Evolutionary conservation across 306 rosid genomes (phyloP), one percentile per base, ranked within the genome.

Genomic region (Begonia masoniana): DNA sequence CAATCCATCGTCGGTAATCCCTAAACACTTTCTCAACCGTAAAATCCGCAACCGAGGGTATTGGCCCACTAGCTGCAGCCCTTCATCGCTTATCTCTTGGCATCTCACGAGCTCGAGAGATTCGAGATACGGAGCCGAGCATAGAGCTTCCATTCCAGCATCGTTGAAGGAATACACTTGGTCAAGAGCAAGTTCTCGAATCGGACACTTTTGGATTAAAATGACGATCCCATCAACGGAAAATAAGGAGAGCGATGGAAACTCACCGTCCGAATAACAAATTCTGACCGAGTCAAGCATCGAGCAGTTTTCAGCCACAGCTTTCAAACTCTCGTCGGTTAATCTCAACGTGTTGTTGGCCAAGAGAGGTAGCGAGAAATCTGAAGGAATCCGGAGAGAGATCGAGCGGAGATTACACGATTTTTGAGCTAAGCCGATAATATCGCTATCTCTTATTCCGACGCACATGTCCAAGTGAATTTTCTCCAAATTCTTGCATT

Each of bases 381-480:
- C 97, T 3, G 87, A 82, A 6, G 95, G 97, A 71, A 88, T 77
- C 45, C 89, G 72, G 12, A 84, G 72, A 10, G 82, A 82, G 59
- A 88, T 77, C 10, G 86, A 80, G 13, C 75, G 74, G 31, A 88
- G 86, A 39, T 76, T 68, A 19, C 62, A 75, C 41, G 95, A 80
- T 43, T 75, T 78, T 62, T 62, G 70, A 16, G 97, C 87, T 54
- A 88, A 63, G 56, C 70, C 64, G 53, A 85, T 74, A 17, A 88
- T 80, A 71, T 88, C 97, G 67, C 45, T 67, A 75, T 88, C 89
- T 66, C 87, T 74, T 14, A 85, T 76, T 42, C 97, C 97, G 72
- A 88, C 94, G 58, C 94, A 88, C 89, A 76, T 85, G 66, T 85
- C 97, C 36, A 89, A 76, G 70, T 78, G 83, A 78, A 89, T 64